Base-by-base conservation (phyloP, 2,329 filamentous ascomycete species). In the Whalleya microplaca region DNA sequence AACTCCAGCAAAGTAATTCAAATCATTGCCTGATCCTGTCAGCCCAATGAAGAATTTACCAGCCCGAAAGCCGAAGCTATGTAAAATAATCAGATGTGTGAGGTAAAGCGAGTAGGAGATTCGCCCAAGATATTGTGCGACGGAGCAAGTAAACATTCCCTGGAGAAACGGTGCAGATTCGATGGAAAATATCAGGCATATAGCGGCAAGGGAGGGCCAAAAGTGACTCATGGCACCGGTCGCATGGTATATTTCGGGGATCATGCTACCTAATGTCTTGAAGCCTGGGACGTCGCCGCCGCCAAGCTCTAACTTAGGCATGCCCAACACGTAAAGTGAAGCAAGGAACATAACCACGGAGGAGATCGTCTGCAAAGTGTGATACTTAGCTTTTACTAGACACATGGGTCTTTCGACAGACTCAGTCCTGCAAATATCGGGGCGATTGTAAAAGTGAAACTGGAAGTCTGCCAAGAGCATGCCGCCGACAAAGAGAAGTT, bases 401-500 rank as follows among this genome's bases (percentile, higher is more conserved):
- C 56, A 59, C 21, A 55, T 49, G 14, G 32, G 54, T n/a, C 58
- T 57, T 41, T 29, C 52, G 19, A 49, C 45, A 27, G 21, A 44
- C 10, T 19, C 37, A 2, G 29, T 32, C 14, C 50, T 55, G 20
- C n/a, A 42, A 19, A 16, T 46, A 4, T 48, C n/a, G 9, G 14
- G 14, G 12, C 20, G 4, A 9, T 60, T 52, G n/a, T 64, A 62
- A 4, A 68, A 27, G 48, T 59, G 53, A 23, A 71, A 65, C 48
- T 64, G 63, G 16, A 67, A 14, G 41, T 72, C 71, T 43, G 70
- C 72, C 19, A 69, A 37, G 9, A 73, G 53, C 71, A 74, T 71
- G 19, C 72, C 72, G 0, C 61, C 52, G 1, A 72, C 16, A 41
- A 74, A 73, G 1, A 74, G 55, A 16, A 69, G 69, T 3, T 66